These are phyloP conservation scores for Bruguiera parviflora DNA, from an alignment of 345 rosid genomes.

Conservation along the genomic window DNA sequence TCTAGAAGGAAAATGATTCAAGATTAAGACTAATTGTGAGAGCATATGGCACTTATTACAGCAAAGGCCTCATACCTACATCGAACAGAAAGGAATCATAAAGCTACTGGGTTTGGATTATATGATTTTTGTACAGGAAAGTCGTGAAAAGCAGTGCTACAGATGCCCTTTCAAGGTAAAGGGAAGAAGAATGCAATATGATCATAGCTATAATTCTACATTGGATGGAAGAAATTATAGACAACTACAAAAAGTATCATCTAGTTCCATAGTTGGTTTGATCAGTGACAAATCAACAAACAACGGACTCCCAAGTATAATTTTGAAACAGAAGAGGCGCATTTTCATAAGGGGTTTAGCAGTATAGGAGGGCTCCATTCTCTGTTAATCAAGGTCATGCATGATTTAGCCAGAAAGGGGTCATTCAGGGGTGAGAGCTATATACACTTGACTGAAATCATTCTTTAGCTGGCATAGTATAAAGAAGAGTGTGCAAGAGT, in stretches of 20 bases:
- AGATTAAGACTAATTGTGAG: neutral
- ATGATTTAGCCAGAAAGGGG: neutral
- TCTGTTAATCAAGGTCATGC: neutral
- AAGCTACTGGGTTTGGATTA: neutral
- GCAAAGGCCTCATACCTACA: neutral
- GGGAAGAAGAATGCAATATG: neutral
- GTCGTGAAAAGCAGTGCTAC: neutral
- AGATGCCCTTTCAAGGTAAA: neutral
- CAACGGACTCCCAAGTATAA: neutral
- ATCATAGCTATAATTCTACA: neutral
- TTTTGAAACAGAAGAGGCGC: too few species aligned
- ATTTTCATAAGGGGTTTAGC: too few species aligned
- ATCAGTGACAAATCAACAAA: too few species aligned
- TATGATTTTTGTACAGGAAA: neutral
- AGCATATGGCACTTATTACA: neutral
- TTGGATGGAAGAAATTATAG: neutral
- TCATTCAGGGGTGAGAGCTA: neutral
- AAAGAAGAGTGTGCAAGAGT: neutral
- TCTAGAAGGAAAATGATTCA: neutral
- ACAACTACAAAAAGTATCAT: neutral
- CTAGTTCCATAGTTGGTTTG: neutral
- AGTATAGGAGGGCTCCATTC: neutral
- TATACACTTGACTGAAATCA: neutral
- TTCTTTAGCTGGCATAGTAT: neutral
- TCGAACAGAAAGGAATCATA: neutral